Percentiles rank a stretch among this genome's conserved stretches.
phyloP scores from a whole-genome alignment of 257 asterid genomes.

The Lycium ferocissimum region DNA sequence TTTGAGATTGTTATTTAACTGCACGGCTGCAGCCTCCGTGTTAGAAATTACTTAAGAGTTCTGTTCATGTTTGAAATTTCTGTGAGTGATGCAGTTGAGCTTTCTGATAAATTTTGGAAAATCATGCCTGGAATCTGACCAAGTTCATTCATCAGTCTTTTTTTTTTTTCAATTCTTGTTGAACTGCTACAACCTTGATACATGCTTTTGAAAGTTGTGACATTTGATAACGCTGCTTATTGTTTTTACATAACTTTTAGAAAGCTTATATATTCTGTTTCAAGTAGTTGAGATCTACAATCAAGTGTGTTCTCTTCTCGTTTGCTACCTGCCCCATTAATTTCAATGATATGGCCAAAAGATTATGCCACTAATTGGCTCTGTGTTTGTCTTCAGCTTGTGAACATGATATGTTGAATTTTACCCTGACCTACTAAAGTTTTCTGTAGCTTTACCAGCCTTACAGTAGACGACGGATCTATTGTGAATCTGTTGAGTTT shows the following conservation, averaged over 20 bases:
- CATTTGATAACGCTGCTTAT: not conserved
- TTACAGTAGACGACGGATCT: not conserved
- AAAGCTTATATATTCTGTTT: constrained; percentile 21
- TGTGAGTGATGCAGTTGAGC: not conserved
- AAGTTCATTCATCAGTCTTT: not conserved
- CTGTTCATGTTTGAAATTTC: not conserved
- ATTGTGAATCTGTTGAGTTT: not conserved
- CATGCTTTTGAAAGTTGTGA: constrained; percentile 17
- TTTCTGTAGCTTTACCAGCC: not conserved
- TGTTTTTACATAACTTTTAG: not conserved
- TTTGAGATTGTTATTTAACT: constrained; percentile 10
- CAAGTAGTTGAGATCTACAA: constrained; percentile 13
- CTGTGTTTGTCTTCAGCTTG: not conserved
- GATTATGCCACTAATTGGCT: not conserved
- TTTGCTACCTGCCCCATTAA: not conserved
- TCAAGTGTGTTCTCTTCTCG: not conserved
- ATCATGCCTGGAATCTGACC: not conserved
- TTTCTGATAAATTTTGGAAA: not conserved
- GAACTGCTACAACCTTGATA: constrained; percentile 15
- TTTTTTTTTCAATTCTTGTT: not conserved
- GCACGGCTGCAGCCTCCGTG: not conserved
- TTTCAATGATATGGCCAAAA: not conserved
- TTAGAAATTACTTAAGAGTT: not conserved
- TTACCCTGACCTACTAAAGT: not conserved
- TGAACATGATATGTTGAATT: constrained; percentile 21